Evolutionary conservation across 2,329 filamentous ascomycete species (phyloP).

Genomic region (Neofusicoccum ribis): DNA sequence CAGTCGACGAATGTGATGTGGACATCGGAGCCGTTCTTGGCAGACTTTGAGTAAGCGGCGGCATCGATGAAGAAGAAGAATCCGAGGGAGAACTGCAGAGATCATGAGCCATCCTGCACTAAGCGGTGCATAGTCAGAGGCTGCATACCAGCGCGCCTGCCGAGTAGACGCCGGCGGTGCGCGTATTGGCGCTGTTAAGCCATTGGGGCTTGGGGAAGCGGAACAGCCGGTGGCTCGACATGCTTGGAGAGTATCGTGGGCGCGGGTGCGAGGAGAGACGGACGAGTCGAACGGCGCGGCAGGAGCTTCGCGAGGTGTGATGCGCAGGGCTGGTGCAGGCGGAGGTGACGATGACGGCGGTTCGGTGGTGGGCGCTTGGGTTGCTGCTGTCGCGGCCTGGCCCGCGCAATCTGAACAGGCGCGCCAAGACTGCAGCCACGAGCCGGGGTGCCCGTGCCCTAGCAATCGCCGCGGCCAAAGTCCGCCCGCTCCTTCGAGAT

Average conservation of each 20-base stretch:
- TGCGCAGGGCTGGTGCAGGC: background rate
- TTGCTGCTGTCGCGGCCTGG: slow-evolving; percentile 15
- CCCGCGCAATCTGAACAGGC: background rate
- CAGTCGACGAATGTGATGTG: slow-evolving; percentile 72
- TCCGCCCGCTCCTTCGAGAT: background rate
- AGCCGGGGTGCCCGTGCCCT: background rate
- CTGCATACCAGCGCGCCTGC: slow-evolving; percentile 63
- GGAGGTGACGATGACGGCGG: slow-evolving; percentile 9
- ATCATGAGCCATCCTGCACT: slow-evolving; percentile 5
- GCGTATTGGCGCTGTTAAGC: slow-evolving; percentile 64
- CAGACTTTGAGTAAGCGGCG: slow-evolving; percentile 62
- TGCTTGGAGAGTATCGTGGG: slow-evolving; percentile 23
- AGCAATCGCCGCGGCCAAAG: slow-evolving; percentile 6
- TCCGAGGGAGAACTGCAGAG: slow-evolving; percentile 63
- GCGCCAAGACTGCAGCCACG: background rate
- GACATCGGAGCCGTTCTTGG: slow-evolving; percentile 60
- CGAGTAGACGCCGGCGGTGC: slow-evolving; percentile 65
- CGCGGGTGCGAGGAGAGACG: background rate
- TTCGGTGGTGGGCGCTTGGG: slow-evolving; percentile 12
- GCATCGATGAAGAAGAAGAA: slow-evolving; percentile 71
- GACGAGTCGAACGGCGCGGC: background rate
- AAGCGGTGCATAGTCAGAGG: background rate
- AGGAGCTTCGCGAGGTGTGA: background rate
- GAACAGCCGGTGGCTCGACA: slow-evolving; percentile 61
- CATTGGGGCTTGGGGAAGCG: slow-evolving; percentile 67